Base-by-base conservation (phyloP, 345 rosid species). In the Populus deltoides region DNA sequence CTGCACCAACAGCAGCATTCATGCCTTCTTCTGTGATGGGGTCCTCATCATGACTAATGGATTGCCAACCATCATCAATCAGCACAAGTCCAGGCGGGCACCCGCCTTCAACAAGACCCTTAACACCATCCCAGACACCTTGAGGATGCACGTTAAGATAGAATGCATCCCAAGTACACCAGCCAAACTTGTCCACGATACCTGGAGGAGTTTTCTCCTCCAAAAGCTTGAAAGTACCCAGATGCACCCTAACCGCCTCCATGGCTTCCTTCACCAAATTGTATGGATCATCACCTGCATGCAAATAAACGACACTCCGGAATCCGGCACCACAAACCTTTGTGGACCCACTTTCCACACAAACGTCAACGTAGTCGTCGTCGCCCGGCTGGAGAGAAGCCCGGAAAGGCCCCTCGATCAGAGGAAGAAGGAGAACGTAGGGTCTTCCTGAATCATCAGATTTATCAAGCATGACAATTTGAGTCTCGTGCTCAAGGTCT, bases 131-230 rank as follows among this genome's bases (percentile, higher is more conserved):
- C 86, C 87, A 81, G 25, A 95, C 78, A 0, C 99, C 99, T 12
- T 88, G 86, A 8, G 99, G 99, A 80, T 92, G 81, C 77, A 93
- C 98, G 0, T 91, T 88, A 65, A 96, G 92, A 73, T 96, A 96
- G 77, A 96, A 93, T 49, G 99, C 99, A 57, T 96, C 99, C 99
- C 99, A 96, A 13, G 99, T 92, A 73, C 98, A 93, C 99, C 99
- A 96, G 1, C 99, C 99, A 63, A 96, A 96, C 72, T 96, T 96
- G 75, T 92, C 98, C 11, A 96, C 95, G 55, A 96, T 89, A 0
- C 92, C 91, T 0, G 99, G 99, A 9, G 97, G 91, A 7, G 81
- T 81, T 77, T 96, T 96, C 79, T 96, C 99, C 6, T 90, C 93
- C 43, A 93, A 43, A 9, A 91, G 88, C 85, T 80, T 89, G 78